Evolutionary conservation across 139 green algal genomes (phyloP), one percentile per base, ranked within the genome.

Genomic region (Pleodorina starrii): DNA sequence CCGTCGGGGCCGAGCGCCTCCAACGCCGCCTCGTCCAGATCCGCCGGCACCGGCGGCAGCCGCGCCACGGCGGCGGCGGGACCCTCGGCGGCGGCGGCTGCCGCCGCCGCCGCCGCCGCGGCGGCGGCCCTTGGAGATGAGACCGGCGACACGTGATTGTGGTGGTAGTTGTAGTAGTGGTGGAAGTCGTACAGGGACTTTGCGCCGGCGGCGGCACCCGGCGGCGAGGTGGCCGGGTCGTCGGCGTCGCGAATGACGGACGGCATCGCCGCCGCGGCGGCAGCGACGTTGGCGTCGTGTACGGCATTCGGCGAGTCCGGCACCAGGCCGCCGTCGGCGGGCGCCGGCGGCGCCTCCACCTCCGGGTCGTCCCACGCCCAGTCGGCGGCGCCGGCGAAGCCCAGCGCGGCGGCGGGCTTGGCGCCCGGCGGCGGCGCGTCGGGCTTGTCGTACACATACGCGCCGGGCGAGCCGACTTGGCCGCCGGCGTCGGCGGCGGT

Each of bases 401-500:
- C 48, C 32, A 5, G 16, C 19, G 21, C 76, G 32, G 48, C 76
- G 1, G 76, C 76, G 5, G 29, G 35, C 46, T 82, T 82, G 74
- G 32, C 74, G 27, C 44, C 44, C 25, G 74, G 74, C 74, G 77
- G 50, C 54, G 78, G 54, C 19, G 38, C 54, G 21, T 73, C 36
- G 19, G 78, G 78, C 17, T 7, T 54, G 78, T 85, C 78, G 78
- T 85, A 85, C 78, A 85, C 78, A 21, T 74, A 74, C 1, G 14
- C 42, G n/a, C 77, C 32, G 10, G 72, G 40, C 17, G 72, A 48
- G 32, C 76, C 50, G 50, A 35, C 38, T 44, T 19, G 27, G 21
- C 21, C 76, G n/a, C 12, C 36, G 16, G 50, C 48, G 7, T 36
- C 76, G 40, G 5, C 48, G 50, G 3, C 51, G 51, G 12, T 23